Conservation (phyloP, 2,329 filamentous ascomycete genomes). For the Colletotrichum tropicale region DNA sequence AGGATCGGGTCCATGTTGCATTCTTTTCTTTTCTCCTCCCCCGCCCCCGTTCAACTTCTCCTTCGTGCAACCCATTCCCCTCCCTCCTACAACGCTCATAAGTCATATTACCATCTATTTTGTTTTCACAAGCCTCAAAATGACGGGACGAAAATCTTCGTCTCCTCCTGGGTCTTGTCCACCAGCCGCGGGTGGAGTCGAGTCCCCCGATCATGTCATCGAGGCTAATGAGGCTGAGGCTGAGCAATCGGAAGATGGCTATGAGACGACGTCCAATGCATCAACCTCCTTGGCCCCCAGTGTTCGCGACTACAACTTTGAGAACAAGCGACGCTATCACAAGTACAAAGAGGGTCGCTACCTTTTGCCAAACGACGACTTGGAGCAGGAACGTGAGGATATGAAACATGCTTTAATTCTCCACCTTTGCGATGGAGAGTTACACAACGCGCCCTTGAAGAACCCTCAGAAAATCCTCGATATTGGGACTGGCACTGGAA, state of each 20-base stretch:
- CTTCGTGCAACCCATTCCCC: no score
- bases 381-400: conserved; percentile 59
- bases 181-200: no score
- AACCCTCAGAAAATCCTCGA: conserved; percentile 56
- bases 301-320: conserved; percentile 36
- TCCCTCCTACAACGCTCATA: no score
- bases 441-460: conserved; percentile 33
- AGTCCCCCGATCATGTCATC: no score
- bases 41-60: no score
- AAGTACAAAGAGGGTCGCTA: conserved; percentile 37
- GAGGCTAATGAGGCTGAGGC: conserved; percentile 13
- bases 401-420: conserved; percentile 56
- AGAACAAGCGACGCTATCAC: conserved; percentile 43
- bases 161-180: no score
- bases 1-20: no score
- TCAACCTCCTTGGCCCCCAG: conserved; percentile 32
- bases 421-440: conserved; percentile 30
- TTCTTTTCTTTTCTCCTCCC: no score
- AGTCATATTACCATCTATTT: no score
- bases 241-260: conserved; percentile 34
- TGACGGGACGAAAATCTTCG: no score
- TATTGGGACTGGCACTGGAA: conserved; percentile 62
- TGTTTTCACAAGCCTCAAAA: no score
- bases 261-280: conserved; percentile 34
- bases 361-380: conserved; percentile 34